These are phyloP conservation scores for Taphrina populina DNA, from an alignment of 1,139 yeast genomes.

Conservation along the genomic window DNA sequence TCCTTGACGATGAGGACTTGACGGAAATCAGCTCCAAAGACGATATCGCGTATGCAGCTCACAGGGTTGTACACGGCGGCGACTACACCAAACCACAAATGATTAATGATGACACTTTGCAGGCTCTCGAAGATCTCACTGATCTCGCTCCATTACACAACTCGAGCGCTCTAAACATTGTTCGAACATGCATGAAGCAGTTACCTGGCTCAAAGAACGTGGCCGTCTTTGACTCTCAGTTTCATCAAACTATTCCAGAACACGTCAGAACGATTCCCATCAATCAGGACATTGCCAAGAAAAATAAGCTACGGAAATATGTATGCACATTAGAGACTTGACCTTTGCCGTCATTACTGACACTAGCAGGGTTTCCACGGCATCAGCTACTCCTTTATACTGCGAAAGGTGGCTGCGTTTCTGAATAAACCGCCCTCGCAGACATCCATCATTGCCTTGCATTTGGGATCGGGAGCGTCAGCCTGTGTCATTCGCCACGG, in stretches of 20 bases:
- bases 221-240: conserved; percentile 39
- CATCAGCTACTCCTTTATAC: conserved; percentile 38
- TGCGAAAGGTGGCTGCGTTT: conserved; percentile 29
- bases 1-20: conserved; percentile 16
- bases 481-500: conserved; percentile 39
- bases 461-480: conserved; percentile 40
- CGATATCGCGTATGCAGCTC: conserved; percentile 36
- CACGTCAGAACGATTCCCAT: conserved; percentile 38
- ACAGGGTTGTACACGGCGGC: conserved; percentile 40
- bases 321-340: not conserved
- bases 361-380: conserved; percentile 37
- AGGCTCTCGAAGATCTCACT: conserved; percentile 38
- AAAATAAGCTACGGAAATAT: conserved; percentile 38
- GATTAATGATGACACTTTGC: conserved; percentile 36
- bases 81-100: conserved; percentile 37
- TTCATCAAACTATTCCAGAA: conserved; percentile 38
- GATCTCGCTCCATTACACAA: conserved; percentile 40
- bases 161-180: conserved; percentile 39
- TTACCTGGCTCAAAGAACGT: conserved; percentile 36
- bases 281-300: conserved; percentile 36
- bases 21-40: conserved; percentile 29
- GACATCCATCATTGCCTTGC: conserved; percentile 38
- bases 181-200: conserved; percentile 36
- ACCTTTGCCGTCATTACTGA: not conserved
- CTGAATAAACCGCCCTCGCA: conserved; percentile 20